A percentile compares a stretch with the other conserved stretches of the same genome.
phyloP scores from a whole-genome alignment of 2,329 filamentous ascomycete genomes.

The Arthrobotrys sinensis region DNA sequence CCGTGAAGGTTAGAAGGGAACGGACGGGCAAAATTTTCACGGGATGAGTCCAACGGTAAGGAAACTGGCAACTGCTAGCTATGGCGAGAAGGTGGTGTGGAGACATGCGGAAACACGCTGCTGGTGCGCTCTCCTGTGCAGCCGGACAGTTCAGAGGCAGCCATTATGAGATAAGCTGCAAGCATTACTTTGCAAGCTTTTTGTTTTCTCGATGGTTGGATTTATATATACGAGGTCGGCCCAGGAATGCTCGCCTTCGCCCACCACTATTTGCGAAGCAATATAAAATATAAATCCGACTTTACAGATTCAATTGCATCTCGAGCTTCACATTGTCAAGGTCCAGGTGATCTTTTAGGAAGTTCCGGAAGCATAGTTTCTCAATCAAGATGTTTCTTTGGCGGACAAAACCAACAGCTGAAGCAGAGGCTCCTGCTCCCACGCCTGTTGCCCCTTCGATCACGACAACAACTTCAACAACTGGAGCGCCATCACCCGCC shows the following conservation, averaged over 20 bases:
- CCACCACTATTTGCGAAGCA: constrained; percentile 41
- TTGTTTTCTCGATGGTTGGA: constrained; percentile 50
- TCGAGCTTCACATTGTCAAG: constrained; percentile 31
- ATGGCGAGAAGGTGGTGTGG: constrained; percentile 42
- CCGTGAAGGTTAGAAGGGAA: constrained; percentile 25
- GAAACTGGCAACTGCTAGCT: constrained; percentile 16
- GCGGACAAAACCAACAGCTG: constrained; percentile 30
- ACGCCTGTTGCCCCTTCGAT: constrained; percentile 22
- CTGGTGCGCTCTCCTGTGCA: constrained; percentile 32
- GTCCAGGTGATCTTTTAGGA: constrained; percentile 28
- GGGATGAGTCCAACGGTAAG: constrained; percentile 40
- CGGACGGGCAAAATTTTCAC: constrained; percentile 54
- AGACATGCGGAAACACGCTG: constrained; percentile 48
- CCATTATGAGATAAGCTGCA: constrained; percentile 52
- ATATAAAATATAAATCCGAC: constrained; percentile 33
- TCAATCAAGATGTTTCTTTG: constrained; percentile 55
- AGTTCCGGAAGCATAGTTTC: constrained; percentile 28
- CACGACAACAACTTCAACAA: neutral
- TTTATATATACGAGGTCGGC: constrained; percentile 58
- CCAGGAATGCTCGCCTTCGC: constrained; percentile 47
- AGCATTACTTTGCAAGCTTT: constrained; percentile 22
- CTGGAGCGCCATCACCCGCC: constrained; percentile 33
- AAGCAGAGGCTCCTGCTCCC: constrained; percentile 36
- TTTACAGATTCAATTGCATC: constrained; percentile 24
- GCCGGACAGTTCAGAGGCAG: constrained; percentile 54